Conservation (phyloP, 305 asterid species). For the Fraxinus angustifolia region DNA sequence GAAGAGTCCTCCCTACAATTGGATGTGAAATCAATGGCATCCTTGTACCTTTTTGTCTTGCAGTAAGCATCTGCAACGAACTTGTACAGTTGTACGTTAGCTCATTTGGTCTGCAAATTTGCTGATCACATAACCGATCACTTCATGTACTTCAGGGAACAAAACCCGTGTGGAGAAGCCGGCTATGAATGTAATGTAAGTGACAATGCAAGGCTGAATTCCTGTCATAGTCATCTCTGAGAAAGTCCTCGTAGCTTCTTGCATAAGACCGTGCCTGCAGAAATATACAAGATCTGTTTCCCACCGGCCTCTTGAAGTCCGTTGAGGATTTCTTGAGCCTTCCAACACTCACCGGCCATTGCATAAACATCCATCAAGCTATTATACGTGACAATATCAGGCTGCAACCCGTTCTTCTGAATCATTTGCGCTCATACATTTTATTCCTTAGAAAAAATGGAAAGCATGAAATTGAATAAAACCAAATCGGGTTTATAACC, state of each 20-base stretch:
- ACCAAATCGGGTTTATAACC: slow-evolving; percentile 83
- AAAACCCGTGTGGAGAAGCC: not conserved
- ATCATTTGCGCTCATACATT: slow-evolving; percentile 65
- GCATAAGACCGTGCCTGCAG: slow-evolving; percentile 50
- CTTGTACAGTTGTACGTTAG: not conserved
- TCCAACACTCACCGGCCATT: slow-evolving; percentile 87
- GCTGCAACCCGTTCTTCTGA: slow-evolving; percentile 3
- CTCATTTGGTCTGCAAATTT: not conserved
- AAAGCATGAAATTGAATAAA: slow-evolving; percentile 72
- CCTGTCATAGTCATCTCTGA: not conserved
- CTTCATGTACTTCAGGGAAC: not conserved
- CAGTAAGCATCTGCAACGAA: not conserved
- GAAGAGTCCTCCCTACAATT: no score
- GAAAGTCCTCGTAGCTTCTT: not conserved
- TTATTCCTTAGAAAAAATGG: slow-evolving; percentile 67
- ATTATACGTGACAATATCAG: slow-evolving; percentile 72
- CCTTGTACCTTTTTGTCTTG: not conserved
- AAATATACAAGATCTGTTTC: slow-evolving; percentile 80
- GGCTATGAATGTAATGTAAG: not conserved
- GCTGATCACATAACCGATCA: not conserved
- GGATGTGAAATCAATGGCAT: not conserved
- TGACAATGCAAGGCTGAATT: no score
- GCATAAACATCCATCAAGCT: slow-evolving; percentile 93
- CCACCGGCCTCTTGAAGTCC: slow-evolving; percentile 49
- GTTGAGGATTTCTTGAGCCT: slow-evolving; percentile 72